Evolutionary conservation across 1,284 basidiomycete species (phyloP), one percentile per base, ranked within the genome.

Genomic region (Spongispora temasekensis): DNA sequence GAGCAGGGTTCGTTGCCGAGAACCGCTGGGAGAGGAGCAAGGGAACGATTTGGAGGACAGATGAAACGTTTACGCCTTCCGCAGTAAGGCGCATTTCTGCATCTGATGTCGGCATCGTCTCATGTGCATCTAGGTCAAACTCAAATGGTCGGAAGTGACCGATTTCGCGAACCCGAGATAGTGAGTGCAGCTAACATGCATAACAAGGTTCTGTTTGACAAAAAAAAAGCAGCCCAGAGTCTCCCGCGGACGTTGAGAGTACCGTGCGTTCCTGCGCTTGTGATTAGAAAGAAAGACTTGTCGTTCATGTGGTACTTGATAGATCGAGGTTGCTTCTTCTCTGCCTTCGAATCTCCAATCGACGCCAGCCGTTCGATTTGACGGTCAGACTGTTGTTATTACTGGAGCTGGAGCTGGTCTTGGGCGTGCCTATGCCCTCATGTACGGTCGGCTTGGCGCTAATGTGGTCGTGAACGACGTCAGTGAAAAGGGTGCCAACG

Each of bases 401-500:
- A 99, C 97, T 3, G 97, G 97, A 56, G 92, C 94, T 17, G 95
- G 95, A 46, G 92, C 90, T 32, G 96, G 95, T 60, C 88, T 99
- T 34, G 97, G 97, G 28, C 89, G 95, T 52, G 87, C 89, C 5
- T 98, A 99, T 74, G 93, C 97, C 0, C 81, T 90, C 60, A 93
- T 97, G 89, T 99, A 93, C 71, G 94, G 84, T 46, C 88, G 85
- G 63, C 85, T 96, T 5, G 97, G 97, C 32, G 97, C 95, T 25
- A 98, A 98, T 71, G 93, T 99, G 35, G 93, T 99, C 46, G 88
- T 99, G 62, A 99, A 99, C 76, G 97, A 99, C 73, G 90, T 99
- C 60, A 93, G 83, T 72, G 90, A 92, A 72, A 92, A 93, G 69
- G 89, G 86, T 25, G 95, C 95, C 12, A 84, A 87, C 44, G 79